Percentiles rank a stretch among this genome's conserved stretches.
Evolutionary conservation across 2,329 filamentous ascomycete species (phyloP).

Genomic region (Ophiostoma perfectum): DNA sequence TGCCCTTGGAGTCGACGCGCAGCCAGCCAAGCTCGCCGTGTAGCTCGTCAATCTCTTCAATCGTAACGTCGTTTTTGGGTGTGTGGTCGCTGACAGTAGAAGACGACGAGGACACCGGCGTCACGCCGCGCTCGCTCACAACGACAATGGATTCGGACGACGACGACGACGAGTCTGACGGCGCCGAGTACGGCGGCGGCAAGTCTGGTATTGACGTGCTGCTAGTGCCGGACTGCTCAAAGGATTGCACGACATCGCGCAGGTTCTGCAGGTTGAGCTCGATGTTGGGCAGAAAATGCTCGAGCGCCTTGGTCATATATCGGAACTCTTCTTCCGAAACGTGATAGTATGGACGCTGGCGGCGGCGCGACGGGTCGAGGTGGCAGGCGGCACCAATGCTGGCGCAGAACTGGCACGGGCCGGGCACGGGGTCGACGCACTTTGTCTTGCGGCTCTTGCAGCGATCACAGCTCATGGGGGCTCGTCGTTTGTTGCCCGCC

Average conservation of each 20-base stretch:
- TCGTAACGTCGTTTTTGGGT: slow-evolving; percentile 18
- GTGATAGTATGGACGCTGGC: slow-evolving; percentile 32
- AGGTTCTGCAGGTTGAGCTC: slow-evolving; percentile 29
- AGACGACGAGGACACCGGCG: slow-evolving; percentile 7
- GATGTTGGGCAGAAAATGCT: slow-evolving; percentile 30
- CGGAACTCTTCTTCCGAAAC: slow-evolving; percentile 32
- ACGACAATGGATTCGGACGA: slow-evolving; percentile 21
- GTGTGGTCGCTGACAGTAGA: neutral
- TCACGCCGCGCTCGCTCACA: slow-evolving; percentile 15
- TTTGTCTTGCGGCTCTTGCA: slow-evolving; percentile 33
- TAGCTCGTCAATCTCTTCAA: slow-evolving; percentile 28
- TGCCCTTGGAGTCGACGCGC: slow-evolving; percentile 28
- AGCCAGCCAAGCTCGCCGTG: slow-evolving; percentile 29
- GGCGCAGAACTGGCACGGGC: slow-evolving; percentile 31
- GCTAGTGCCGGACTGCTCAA: slow-evolving; percentile 15
- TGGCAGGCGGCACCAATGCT: slow-evolving; percentile 30
- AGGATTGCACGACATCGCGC: slow-evolving; percentile 25
- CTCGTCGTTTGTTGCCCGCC: slow-evolving; percentile 27
- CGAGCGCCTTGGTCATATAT: slow-evolving; percentile 31
- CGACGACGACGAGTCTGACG: slow-evolving; percentile 15
- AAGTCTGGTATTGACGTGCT: neutral
- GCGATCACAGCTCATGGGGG: slow-evolving; percentile 32
- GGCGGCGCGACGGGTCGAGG: slow-evolving; percentile 30
- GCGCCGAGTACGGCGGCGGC: slow-evolving; percentile 5
- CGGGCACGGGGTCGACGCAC: slow-evolving; percentile 29